Evolutionary conservation across 2,329 filamentous ascomycete genomes (phyloP), one percentile per base, ranked within the genome.

Genomic region (Aspergillus transmontanensis): DNA sequence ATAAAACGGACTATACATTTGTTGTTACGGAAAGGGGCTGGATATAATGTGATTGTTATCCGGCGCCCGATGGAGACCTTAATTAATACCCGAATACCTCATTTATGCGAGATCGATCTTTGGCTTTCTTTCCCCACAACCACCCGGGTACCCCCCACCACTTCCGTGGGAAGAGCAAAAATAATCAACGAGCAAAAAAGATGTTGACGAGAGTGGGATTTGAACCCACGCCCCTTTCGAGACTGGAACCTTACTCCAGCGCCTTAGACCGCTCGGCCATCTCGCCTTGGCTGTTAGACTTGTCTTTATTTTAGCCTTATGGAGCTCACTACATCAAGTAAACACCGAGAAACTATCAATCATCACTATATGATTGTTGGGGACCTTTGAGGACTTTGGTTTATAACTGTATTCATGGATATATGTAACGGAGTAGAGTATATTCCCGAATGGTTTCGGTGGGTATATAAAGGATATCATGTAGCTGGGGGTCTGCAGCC

Each of bases 161-260:
- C 21, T 16, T 19, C 3, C 11, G 6, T 14, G 45, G 11, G 12
- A 7, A 3, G 4, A 28, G 5, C 14, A 32, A 19, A 28, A n/a
- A 9, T 6, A 6, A 2, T 34, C 32, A 34, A 28, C 30, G 9
- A 34, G 5, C 14, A 28, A 55, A 55, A 55, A 55, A 55, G n/a
- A 55, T 55, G 34, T 26, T 55, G 51, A 55, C 51, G 51, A 55
- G 51, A 55, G 51, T 55, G 51, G 51, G 51, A 55, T 55, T 55
- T 55, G 51, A 55, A 55, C 51, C 51, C 51, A 55, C 51, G 51
- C 51, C 51, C 51, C 51, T 55, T 55, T 55, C 51, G 51, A 55
- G 51, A 55, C 51, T 55, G 51, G 51, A 55, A 55, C 51, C 51
- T 55, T 55, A 55, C 51, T 55, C 51, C 51, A 55, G 51, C 34